A percentile compares a stretch with the other conserved stretches of the same genome.
phyloP scores from a whole-genome alignment of 495 filamentous ascomycete species.

The Penicillium cosmopolitanum region DNA sequence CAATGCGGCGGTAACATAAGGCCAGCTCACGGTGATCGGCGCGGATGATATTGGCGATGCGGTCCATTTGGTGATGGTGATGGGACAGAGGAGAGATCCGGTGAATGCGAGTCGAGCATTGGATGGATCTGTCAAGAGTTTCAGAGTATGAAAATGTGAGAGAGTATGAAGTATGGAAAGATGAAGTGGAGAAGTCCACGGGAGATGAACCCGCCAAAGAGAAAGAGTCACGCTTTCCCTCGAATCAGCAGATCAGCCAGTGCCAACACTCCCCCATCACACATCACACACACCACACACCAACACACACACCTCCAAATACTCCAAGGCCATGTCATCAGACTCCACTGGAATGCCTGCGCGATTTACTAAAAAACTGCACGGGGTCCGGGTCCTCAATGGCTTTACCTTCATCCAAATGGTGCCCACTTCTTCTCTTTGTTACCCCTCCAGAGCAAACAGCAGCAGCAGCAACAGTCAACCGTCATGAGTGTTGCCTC shows the following conservation, averaged over 20 bases:
- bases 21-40: constrained; percentile 66
- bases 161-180: too few relatives aligned
- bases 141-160: too few relatives aligned
- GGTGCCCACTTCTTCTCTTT: neutral
- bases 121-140: too few relatives aligned
- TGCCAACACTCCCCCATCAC: neutral
- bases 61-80: constrained; percentile 15
- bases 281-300: neutral
- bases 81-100: too few relatives aligned
- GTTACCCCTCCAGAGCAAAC: neutral
- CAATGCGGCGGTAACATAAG: constrained; percentile 57
- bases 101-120: too few relatives aligned
- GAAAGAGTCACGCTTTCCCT: neutral
- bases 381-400: neutral
- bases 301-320: neutral
- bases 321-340: neutral
- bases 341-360: neutral
- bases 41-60: constrained; percentile 26
- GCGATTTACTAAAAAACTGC: neutral
- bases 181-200: neutral
- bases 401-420: too few relatives aligned
- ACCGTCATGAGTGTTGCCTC: neutral
- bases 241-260: neutral
- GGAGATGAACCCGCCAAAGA: neutral
- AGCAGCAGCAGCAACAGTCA: neutral